Evolutionary conservation across 345 rosid genomes (phyloP), one percentile per base, ranked within the genome.

Genomic region (Acer saccharum): DNA sequence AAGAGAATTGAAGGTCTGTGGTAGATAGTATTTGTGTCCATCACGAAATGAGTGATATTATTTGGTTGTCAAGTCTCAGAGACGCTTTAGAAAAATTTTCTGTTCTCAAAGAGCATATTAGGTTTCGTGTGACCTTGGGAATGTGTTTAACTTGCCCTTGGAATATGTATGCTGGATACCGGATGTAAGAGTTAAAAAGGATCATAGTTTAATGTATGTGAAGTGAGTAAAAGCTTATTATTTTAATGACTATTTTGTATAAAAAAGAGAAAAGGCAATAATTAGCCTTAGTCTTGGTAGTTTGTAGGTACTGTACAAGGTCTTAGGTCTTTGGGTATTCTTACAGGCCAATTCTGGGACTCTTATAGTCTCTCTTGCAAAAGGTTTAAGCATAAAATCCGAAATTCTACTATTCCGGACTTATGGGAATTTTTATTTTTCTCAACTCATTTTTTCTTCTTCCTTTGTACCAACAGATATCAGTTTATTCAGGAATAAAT

Each of bases 1-100:
- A 18, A 48, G 57, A 75, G 48, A 64, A 46, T 75, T 52, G 14
- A 44, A 65, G 71, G 63, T 12, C 35, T 65, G 3, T 65, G 69
- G n/a, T 63, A 57, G 41, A 44, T 61, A 13, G 0, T 44, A 20
- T 61, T 74, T 6, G 35, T 25, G 39, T 20, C 7, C 9, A 29
- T 57, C 10, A 5, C 21, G 17, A 18, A 25, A 10, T 18, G 57
- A 14, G 58, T 62, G 58, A 39, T 41, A 41, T 25, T 7, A 61
- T 60, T 61, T 21, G 23, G 13, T 73, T 20, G 35, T 62, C 6
- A 32, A 27, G 39, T 35, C 39, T 35, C 11, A 43, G 29, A 57
- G 12, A 55, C 20, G 1, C 32, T 0, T 11, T 73, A 20, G 21
- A 72, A 57, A 18, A 55, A 55, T 32, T n/a, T 61, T 7, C 25